Base-by-base conservation (phyloP, 805 yeast genomes). In the Zygosaccharomyces kombuchaensis region DNA sequence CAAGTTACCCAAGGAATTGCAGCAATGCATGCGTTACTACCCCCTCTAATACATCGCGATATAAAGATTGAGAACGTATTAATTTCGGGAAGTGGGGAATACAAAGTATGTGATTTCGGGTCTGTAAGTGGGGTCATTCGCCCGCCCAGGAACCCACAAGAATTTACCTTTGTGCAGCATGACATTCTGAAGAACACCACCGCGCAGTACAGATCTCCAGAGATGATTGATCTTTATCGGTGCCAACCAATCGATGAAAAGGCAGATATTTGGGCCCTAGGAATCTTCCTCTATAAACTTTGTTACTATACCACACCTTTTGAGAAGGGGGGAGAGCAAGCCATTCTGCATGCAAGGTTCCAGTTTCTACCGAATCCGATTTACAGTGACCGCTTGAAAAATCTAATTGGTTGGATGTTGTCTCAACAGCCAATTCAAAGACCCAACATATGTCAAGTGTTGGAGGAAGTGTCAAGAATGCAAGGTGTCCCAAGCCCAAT, bases 271-370 rank as follows among this genome's bases (percentile, higher is more conserved):
- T 86, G 95, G 95, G 95, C 95, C 0, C 62, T 86, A 29, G 95
- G 95, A 9, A 78, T 85, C 22, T 82, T 85, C 52, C 63, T 86
- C 27, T 86, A 85, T 69, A 86, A 86, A 60, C 60, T 86, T 40
- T 84, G 93, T 58, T 86, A 83, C 63, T 86, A 83, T 56, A 85
- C 87, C 0, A 86, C 95, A 0, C 95, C 95, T 0, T 86, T 86
- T 59, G 95, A 86, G 62, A 69, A 65, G 25, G 72, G 73, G 13
- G 82, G 81, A 17, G 90, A 85, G 53, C 59, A 68, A 31, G 84
- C 83, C 36, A 85, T 86, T 22, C 57, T 84, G 40, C 73, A 77
- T 48, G 80, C 84, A 13, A 64, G 71, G 19, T 76, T 70, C 48
- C 71, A 76, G 13, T 77, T 73, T 45, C 83, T 82, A 6, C 68